These are phyloP conservation scores for Centrapalus pauciflorus DNA, from an alignment of 129 eudicot genomes.

Conservation along the genomic window DNA sequence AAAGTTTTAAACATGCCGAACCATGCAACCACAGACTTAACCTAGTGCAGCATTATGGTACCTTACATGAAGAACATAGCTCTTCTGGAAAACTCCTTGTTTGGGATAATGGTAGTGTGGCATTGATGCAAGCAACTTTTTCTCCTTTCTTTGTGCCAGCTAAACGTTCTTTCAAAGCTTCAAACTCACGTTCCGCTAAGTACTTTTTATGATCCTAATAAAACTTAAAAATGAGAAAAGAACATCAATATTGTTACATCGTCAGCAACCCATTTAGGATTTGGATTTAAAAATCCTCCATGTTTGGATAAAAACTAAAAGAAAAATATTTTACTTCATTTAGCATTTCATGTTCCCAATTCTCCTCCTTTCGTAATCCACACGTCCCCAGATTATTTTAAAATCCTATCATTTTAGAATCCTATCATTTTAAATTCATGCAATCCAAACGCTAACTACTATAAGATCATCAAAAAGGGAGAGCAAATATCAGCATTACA, in stretches of 20 bases:
- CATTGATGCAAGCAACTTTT: slow-evolving; percentile 83
- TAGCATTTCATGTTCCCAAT: no score
- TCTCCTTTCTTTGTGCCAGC: slow-evolving; percentile 62
- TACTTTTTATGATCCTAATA: slow-evolving; percentile 90
- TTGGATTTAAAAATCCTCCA: no score
- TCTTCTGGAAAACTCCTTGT: slow-evolving; percentile 39
- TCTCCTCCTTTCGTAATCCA: no score
- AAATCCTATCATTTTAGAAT: no score
- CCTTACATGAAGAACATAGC: slow-evolving; percentile 65
- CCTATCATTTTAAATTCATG: no score
- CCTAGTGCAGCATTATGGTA: slow-evolving; percentile 11
- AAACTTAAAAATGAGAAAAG: slow-evolving; percentile 61
- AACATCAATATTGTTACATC: slow-evolving; percentile 39
- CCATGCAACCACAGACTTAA: background rate
- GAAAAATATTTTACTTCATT: no score
- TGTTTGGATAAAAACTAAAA: background rate
- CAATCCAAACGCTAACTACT: background rate
- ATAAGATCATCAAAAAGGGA: background rate
- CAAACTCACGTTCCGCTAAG: slow-evolving; percentile 81
- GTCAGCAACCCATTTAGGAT: no score
- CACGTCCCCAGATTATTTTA: no score
- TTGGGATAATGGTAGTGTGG: slow-evolving; percentile 60
- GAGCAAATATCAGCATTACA: slow-evolving; percentile 7
- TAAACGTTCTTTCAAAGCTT: slow-evolving; percentile 81
- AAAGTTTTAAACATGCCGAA: background rate